phyloP scores from a whole-genome alignment of 106 monocot species.

The Chionographis japonica region DNA sequence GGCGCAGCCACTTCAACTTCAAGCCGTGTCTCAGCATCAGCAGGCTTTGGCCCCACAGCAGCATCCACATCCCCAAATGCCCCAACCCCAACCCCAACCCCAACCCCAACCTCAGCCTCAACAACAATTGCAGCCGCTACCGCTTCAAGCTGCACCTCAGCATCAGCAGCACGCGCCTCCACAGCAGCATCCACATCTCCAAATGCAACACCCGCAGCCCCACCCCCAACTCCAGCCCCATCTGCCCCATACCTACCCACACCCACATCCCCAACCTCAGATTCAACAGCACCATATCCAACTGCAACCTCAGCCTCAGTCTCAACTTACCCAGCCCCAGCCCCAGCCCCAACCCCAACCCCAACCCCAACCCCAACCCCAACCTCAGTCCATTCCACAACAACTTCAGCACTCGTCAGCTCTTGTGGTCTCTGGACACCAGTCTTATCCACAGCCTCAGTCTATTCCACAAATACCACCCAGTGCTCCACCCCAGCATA shows the following conservation, averaged over 20 bases:
- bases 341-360: slow-evolving; percentile 21
- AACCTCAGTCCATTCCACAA: slow-evolving; percentile 9
- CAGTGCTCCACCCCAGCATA: slow-evolving; percentile 33
- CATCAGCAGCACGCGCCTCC: no score
- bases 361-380: slow-evolving; percentile 23
- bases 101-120: slow-evolving; percentile 4
- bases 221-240: not conserved
- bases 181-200: not conserved
- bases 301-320: not conserved
- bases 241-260: not conserved
- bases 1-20: not conserved
- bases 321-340: slow-evolving; percentile 1
- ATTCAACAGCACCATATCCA: not conserved
- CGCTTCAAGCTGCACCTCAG: not conserved
- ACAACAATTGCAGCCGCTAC: slow-evolving; percentile 13
- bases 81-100: not conserved
- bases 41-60: no score
- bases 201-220: not conserved
- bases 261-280: not conserved
- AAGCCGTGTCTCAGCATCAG: not conserved
- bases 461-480: slow-evolving; percentile 24
- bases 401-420: slow-evolving; percentile 34
- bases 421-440: slow-evolving; percentile 57
- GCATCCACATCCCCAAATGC: not conserved
- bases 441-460: slow-evolving; percentile 64